A percentile compares a stretch with the other conserved stretches of the same genome.
phyloP scores from a whole-genome alignment of 2,329 filamentous ascomycete species.

The Aspergillus sp. region DNA sequence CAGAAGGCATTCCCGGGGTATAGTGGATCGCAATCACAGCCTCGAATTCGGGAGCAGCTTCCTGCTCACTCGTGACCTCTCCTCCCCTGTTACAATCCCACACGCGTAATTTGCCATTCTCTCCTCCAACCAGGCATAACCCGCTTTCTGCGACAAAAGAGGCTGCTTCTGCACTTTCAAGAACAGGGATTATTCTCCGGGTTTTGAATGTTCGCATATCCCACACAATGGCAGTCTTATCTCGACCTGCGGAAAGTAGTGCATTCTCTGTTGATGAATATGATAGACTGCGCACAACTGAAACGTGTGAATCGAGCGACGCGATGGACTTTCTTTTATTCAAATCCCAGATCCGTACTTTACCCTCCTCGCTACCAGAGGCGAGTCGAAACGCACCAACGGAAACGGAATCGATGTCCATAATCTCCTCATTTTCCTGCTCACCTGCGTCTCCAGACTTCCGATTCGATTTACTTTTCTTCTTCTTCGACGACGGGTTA shows the following conservation, averaged over 20 bases:
- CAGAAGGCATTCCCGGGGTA: conserved; percentile 62
- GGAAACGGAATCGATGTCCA: conserved; percentile 41
- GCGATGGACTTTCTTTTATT: conserved; percentile 77
- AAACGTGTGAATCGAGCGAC: conserved; percentile 86
- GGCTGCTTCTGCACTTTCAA: conserved; percentile 81
- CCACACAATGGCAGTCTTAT: conserved; percentile 95
- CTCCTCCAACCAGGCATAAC: conserved; percentile 79
- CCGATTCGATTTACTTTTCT: conserved; percentile 48
- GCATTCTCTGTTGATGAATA: conserved; percentile 74
- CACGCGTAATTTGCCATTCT: conserved; percentile 76
- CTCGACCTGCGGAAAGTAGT: conserved; percentile 80
- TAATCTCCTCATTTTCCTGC: conserved; percentile 45
- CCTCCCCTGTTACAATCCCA: conserved; percentile 77
- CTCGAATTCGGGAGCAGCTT: conserved; percentile 58
- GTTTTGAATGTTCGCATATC: conserved; percentile 82
- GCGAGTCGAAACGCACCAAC: conserved; percentile 73
- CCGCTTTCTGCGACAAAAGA: conserved; percentile 73
- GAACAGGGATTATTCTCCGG: conserved; percentile 74
- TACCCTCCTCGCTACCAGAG: conserved; percentile 91
- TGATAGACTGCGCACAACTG: conserved; percentile 84
- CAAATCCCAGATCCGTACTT: conserved; percentile 87
- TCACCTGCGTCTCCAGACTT: conserved; percentile 34
- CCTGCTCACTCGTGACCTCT: conserved; percentile 77
- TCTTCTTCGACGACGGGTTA: conserved; percentile 44
- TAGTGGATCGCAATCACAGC: conserved; percentile 72